Evolutionary conservation across 73 alveolate species (phyloP).

Genomic region (Symbiodinium natans): DNA sequence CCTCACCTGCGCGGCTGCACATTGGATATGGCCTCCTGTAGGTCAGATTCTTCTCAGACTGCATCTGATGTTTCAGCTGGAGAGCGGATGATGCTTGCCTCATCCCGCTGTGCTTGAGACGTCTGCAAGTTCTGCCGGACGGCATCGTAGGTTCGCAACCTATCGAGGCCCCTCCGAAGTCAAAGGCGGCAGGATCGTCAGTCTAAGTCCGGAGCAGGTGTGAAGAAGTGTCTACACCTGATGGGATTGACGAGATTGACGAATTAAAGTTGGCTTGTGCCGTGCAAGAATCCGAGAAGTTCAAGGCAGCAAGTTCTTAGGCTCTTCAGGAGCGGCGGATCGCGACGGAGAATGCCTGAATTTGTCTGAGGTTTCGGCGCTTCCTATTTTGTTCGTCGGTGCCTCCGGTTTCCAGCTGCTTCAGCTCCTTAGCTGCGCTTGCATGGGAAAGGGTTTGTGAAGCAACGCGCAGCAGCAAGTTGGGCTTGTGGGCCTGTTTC

Average conservation of each 20-base stretch:
- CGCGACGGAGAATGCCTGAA: not conserved
- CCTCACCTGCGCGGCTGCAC: slow-evolving; percentile 21
- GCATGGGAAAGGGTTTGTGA: not conserved
- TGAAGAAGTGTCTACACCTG: not conserved
- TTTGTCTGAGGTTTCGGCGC: slow-evolving; percentile 7
- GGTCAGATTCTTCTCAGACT: too few relatives aligned
- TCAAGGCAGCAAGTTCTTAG: too few relatives aligned
- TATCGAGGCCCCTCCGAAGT: not conserved
- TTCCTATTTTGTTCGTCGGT: slow-evolving; percentile 49
- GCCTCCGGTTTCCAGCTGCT: slow-evolving; percentile 31
- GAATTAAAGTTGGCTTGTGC: not conserved
- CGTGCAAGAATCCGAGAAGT: too few relatives aligned
- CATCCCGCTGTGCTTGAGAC: slow-evolving; percentile 72
- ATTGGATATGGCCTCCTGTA: too few relatives aligned
- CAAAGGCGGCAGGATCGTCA: not conserved
- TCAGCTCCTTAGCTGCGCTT: slow-evolving; percentile 22
- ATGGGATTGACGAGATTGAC: not conserved
- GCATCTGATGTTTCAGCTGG: too few relatives aligned
- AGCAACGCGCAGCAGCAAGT: not conserved
- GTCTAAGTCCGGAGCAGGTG: not conserved
- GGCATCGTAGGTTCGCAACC: slow-evolving; percentile 61
- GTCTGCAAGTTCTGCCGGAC: slow-evolving; percentile 80
- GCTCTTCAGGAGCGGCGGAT: not conserved
- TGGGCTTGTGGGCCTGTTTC: slow-evolving; percentile 27
- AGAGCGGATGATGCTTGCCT: slow-evolving; percentile 12